These are phyloP conservation scores for Fusarium metavorans DNA, from an alignment of 2,329 filamentous ascomycete species.

Conservation along the genomic window DNA sequence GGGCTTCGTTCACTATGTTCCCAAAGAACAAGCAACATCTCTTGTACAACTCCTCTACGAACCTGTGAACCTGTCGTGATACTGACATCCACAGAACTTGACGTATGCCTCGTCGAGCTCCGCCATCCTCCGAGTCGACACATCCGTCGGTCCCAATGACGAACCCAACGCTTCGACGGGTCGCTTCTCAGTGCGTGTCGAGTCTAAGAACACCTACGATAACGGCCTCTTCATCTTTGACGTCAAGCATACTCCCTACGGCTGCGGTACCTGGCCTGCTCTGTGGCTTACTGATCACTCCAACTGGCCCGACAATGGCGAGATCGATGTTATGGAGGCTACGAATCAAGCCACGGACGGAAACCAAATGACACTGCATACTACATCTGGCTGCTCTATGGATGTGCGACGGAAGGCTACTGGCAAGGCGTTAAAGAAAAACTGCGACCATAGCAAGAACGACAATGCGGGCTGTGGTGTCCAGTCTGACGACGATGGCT, in stretches of 20 bases:
- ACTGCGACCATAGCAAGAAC: slow-evolving; percentile 65
- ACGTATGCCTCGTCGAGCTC: slow-evolving; percentile 67
- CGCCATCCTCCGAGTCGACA: slow-evolving; percentile 72
- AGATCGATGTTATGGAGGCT: slow-evolving; percentile 73
- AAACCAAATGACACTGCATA: slow-evolving; percentile 72
- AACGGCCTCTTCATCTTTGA: slow-evolving; percentile 77
- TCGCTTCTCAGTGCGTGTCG: slow-evolving; percentile 72
- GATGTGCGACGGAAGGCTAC: slow-evolving; percentile 65
- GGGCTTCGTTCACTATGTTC: slow-evolving; percentile 68
- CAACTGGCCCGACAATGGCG: slow-evolving; percentile 73
- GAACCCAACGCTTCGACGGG: slow-evolving; percentile 66
- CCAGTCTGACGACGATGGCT: slow-evolving; percentile 55
- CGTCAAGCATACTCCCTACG: slow-evolving; percentile 71
- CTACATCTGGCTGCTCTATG: slow-evolving; percentile 63
- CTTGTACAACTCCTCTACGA: slow-evolving; percentile 50
- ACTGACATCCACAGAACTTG: slow-evolving; percentile 63
- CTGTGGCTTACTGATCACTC: slow-evolving; percentile 73
- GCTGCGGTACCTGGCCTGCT: slow-evolving; percentile 74
- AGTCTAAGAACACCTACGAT: slow-evolving; percentile 70
- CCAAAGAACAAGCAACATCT: slow-evolving; percentile 53
- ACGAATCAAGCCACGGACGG: slow-evolving; percentile 66
- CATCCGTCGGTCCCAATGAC: slow-evolving; percentile 61
- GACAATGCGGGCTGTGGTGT: slow-evolving; percentile 71
- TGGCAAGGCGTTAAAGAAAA: slow-evolving; percentile 55
- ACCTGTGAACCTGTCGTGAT: too few relatives aligned